Conservation (phyloP, 2,329 filamentous ascomycete species). For the Ophiostoma triangulosporum region DNA sequence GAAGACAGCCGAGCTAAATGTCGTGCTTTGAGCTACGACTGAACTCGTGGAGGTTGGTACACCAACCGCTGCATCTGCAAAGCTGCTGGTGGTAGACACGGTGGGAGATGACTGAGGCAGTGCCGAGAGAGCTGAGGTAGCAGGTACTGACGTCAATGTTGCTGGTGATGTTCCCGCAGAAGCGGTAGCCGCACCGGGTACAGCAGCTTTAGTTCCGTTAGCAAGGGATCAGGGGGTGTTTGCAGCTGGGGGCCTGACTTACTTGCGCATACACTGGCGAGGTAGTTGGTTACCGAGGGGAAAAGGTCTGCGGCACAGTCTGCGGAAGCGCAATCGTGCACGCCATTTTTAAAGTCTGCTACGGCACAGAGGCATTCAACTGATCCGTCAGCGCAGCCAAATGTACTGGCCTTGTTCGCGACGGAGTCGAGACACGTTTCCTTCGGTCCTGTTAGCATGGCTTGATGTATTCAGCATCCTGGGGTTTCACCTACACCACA, state of each 20-base stretch:
- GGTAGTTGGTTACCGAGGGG: conserved; percentile 11
- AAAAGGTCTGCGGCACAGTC: conserved; percentile 12
- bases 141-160: not conserved
- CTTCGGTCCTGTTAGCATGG: conserved; percentile 5
- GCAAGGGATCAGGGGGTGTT: not conserved
- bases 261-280: conserved; percentile 14
- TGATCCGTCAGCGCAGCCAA: conserved; percentile 10
- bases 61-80: not conserved
- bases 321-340: conserved; percentile 13
- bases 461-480: not conserved
- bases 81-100: not conserved
- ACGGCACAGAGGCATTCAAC: conserved; percentile 13
- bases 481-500: conserved; percentile 12
- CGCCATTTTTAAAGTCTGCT: conserved; percentile 11
- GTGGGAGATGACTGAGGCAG: not conserved
- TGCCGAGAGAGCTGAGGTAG: not conserved
- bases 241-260: not conserved
- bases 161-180: conserved; percentile 1
- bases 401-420: conserved; percentile 5
- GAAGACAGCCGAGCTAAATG: not conserved
- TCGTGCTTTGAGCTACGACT: not conserved
- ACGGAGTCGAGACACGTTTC: conserved; percentile 14
- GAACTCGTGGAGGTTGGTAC: not conserved
- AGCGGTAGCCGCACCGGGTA: not conserved
- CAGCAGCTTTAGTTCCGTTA: not conserved